Percentiles rank a stretch among this genome's conserved stretches.
These are phyloP conservation scores for Nicotiana paniculata DNA, from an alignment of 257 asterid genomes.

Conservation along the genomic window DNA sequence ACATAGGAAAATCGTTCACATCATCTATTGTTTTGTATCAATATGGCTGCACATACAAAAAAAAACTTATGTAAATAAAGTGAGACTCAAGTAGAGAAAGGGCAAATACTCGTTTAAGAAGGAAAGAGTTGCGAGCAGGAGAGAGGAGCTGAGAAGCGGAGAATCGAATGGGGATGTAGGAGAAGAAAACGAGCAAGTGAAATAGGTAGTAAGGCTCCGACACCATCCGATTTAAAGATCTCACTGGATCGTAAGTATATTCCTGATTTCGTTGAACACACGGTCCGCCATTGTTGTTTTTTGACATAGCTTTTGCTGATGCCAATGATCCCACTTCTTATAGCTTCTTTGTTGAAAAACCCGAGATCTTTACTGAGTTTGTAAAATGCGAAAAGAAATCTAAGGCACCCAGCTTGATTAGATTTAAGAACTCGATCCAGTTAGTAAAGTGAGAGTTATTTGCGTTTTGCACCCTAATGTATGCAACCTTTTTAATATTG, in stretches of 20 bases:
- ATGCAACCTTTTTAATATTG: no score
- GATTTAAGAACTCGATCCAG: no score
- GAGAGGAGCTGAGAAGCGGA: slow-evolving; percentile 54
- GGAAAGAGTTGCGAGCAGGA: slow-evolving; percentile 57
- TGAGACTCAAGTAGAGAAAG: background rate
- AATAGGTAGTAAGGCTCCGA: slow-evolving; percentile 73
- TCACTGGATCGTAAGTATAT: slow-evolving; percentile 17
- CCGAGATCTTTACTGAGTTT: no score
- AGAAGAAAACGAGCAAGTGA: slow-evolving; percentile 63
- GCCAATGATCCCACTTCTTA: no score
- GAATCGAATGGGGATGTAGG: slow-evolving; percentile 72
- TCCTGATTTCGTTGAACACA: slow-evolving; percentile 15
- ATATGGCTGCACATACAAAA: background rate
- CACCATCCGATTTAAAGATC: slow-evolving; percentile 45
- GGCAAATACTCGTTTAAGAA: slow-evolving; percentile 53
- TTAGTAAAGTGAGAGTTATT: no score
- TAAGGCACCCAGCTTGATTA: no score
- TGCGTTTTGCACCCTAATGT: no score
- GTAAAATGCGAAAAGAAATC: no score
- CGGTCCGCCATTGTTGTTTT: slow-evolving; percentile 12
- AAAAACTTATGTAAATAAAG: background rate
- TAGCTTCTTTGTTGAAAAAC: no score
- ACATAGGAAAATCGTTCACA: background rate
- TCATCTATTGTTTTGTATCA: background rate
- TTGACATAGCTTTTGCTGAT: slow-evolving; percentile 26